These are phyloP conservation scores for Gossypium schwendimanii DNA, from an alignment of 441 rosid genomes.

Conservation along the genomic window DNA sequence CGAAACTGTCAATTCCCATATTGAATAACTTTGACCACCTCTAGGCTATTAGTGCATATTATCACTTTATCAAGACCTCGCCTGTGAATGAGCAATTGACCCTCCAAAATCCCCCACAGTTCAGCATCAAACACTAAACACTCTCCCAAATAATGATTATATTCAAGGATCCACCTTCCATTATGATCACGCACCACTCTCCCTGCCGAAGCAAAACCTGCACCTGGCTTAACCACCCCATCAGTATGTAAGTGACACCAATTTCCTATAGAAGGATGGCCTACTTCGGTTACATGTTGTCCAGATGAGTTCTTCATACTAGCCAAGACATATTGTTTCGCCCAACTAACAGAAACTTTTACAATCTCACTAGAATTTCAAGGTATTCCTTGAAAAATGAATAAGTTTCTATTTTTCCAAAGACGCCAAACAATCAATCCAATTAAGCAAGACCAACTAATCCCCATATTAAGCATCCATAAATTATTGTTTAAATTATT, in stretches of 20 bases:
- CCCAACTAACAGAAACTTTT: background rate
- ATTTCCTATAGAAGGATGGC: background rate
- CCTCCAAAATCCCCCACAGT: background rate
- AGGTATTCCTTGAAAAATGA: background rate
- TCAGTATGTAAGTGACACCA: background rate
- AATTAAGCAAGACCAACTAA: background rate
- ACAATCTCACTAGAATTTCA: background rate
- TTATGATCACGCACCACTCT: background rate
- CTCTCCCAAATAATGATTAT: background rate
- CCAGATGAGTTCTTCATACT: background rate
- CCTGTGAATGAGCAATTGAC: background rate
- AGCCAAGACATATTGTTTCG: background rate
- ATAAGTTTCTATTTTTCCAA: background rate
- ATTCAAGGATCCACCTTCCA: background rate
- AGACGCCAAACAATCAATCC: background rate
- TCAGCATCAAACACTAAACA: background rate
- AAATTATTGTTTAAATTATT: no score
- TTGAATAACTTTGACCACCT: no score
- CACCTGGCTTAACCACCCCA: background rate
- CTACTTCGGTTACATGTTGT: background rate
- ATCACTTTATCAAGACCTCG: background rate
- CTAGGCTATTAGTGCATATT: no score
- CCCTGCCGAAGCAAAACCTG: background rate
- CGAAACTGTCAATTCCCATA: no score
- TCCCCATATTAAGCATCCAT: background rate